A percentile compares a stretch with the other conserved stretches of the same genome.
Evolutionary conservation across 2,329 filamentous ascomycete species (phyloP).

Genomic region (Nemania sp.): DNA sequence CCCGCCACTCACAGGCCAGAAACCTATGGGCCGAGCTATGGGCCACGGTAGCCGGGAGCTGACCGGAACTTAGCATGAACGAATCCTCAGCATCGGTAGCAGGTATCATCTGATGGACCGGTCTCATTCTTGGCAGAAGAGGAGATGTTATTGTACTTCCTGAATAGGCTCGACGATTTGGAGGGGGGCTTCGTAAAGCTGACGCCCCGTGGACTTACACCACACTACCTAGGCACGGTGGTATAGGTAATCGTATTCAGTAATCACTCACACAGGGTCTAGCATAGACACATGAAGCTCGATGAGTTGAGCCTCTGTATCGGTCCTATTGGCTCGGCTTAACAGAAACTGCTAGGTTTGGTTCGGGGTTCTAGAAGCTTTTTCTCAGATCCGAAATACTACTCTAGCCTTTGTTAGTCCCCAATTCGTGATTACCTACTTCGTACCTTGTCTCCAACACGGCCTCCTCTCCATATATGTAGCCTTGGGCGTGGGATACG

Average conservation of each 20-base stretch:
- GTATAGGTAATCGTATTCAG: too few species aligned
- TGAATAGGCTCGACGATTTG: not conserved
- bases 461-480: not conserved
- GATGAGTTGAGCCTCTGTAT: conserved; percentile 22
- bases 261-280: not conserved
- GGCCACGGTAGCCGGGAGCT: not conserved
- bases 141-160: not conserved
- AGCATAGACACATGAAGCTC: too few species aligned
- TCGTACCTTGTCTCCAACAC: conserved; percentile 19
- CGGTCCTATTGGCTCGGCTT: conserved; percentile 14
- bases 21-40: not conserved
- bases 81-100: not conserved
- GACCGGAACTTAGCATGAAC: not conserved
- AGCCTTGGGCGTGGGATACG: not conserved
- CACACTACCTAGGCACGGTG: too few species aligned
- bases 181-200: not conserved
- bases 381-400: conserved; percentile 6
- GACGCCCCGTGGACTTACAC: not conserved
- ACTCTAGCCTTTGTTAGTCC: conserved; percentile 15
- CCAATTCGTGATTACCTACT: conserved; percentile 4
- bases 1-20: not conserved
- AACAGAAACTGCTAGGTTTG: not conserved
- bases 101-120: not conserved
- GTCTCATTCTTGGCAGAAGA: not conserved
- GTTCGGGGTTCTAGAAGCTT: conserved; percentile 21